Evolutionary conservation across 768 basidiomycete genomes (phyloP), one percentile per base, ranked within the genome.

Genomic region (Amanita rubescens): DNA sequence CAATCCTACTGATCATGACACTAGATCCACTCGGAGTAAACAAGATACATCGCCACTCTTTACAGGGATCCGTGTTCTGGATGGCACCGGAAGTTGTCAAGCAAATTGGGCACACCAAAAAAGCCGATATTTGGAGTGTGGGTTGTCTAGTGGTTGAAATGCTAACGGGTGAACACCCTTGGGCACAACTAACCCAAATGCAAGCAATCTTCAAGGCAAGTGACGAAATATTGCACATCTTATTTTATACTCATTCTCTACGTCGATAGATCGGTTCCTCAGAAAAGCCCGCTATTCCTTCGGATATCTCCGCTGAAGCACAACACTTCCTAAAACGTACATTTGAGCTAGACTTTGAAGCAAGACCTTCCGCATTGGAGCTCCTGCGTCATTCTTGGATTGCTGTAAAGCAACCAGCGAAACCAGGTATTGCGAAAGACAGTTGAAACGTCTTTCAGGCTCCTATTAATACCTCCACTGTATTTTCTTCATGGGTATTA

Each of bases 1-100:
- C 48, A 2, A 34, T 14, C 14, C 10, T 27, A 54, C 46, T 53
- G 5, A 45, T 46, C 44, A 20, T 32, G 19, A n/a, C 44, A 39
- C 47, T 14, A 77, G 75, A 74, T 62, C 66, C 78, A 33, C 56
- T 78, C 41, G 69, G 71, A 20, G 84, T 84, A 10, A 83, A 87
- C 53, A 83, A 87, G 20, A 78, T 84, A 41, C 87, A 97, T 65
- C 78, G 96, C 6, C 90, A 93, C 4, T 98, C 96, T 1, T 72
- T 98, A 5, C 96, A 98, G 67, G 96, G 96, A 2, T 96, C 94
- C 1, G 94, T 97, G 10, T 98, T 96, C 70, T 98, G 95, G 95
- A 97, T 98, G 95, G 95, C 95, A 0, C 95, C 95, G 0, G 95
- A 97, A 69, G 93, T 97, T 17, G 96, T 98, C 55, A 94, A 94